Evolutionary conservation across 2,329 filamentous ascomycete genomes (phyloP).

Genomic region (Ophiostoma montium): DNA sequence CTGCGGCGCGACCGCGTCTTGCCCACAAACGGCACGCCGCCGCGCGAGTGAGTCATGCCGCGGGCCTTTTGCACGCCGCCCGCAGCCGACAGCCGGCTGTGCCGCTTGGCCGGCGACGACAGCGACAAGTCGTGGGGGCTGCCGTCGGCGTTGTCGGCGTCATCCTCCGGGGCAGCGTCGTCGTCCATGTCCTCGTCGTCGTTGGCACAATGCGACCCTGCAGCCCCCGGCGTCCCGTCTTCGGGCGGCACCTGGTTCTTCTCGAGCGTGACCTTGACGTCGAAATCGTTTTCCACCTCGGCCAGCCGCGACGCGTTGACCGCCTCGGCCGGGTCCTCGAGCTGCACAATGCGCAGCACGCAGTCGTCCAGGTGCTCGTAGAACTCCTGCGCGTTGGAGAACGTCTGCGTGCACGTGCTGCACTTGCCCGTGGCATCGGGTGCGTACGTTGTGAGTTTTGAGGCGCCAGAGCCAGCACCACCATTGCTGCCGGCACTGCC

Average conservation of each 20-base stretch:
- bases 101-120: constrained; percentile 31
- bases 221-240: constrained; percentile 17
- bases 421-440: constrained; percentile 83
- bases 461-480: constrained; percentile 23
- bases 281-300: constrained; percentile 49
- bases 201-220: constrained; percentile 30
- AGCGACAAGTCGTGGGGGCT: constrained; percentile 20
- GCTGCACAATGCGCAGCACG: constrained; percentile 56
- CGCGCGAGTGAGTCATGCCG: constrained; percentile 65
- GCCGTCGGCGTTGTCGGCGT: constrained; percentile 38
- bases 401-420: constrained; percentile 83
- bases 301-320: constrained; percentile 54
- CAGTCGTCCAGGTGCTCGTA: constrained; percentile 89
- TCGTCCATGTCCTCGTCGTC: constrained; percentile 34
- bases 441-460: constrained; percentile 57
- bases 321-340: constrained; percentile 54
- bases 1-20: constrained; percentile 66
- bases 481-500: constrained; percentile 2
- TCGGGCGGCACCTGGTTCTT: constrained; percentile 40
- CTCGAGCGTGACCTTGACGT: constrained; percentile 47
- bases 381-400: constrained; percentile 90
- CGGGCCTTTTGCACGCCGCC: constrained; percentile 52
- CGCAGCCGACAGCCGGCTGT: constrained; percentile 39
- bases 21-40: constrained; percentile 44
- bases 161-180: constrained; percentile 26